These are phyloP conservation scores for Barnettozyma sucrosica DNA, from an alignment of 805 yeast species.

Conservation along the genomic window DNA sequence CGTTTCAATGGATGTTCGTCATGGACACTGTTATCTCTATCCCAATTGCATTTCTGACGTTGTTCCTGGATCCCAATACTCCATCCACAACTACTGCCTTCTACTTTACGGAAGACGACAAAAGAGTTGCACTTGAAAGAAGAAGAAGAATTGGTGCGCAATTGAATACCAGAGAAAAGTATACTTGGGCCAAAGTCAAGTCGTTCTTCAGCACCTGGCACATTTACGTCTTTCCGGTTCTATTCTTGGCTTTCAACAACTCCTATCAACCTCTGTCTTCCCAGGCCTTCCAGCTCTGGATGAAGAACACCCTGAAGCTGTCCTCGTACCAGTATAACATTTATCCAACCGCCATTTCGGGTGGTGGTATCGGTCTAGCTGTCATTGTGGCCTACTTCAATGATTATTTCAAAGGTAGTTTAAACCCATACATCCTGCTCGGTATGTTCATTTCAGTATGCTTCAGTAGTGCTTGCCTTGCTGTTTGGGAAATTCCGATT, in stretches of 20 bases:
- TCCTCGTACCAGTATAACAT: conserved; percentile 32
- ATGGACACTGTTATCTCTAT: conserved; percentile 38
- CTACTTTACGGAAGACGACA: conserved; percentile 38
- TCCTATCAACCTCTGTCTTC: conserved; percentile 27
- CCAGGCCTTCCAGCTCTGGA: conserved; percentile 43
- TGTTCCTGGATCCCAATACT: conserved; percentile 40
- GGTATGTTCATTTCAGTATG: conserved; percentile 35
- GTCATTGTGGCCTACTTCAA: conserved; percentile 32
- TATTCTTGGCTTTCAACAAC: conserved; percentile 16
- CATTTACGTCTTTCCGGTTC: conserved; percentile 35
- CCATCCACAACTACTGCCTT: conserved; percentile 40
- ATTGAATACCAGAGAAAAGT: conserved; percentile 35
- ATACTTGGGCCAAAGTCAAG: conserved; percentile 35
- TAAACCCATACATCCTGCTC: conserved; percentile 33
- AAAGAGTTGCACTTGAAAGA: conserved; percentile 42
- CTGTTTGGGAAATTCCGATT: conserved; percentile 42
- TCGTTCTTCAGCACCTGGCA: conserved; percentile 45
- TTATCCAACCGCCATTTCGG: conserved; percentile 36
- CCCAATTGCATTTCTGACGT: conserved; percentile 39
- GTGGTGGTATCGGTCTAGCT: conserved; percentile 34
- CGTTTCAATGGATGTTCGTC: conserved; percentile 43
- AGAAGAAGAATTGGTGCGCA: conserved; percentile 38
- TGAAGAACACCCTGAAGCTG: conserved; percentile 31
- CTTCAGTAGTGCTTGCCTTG: conserved; percentile 38
- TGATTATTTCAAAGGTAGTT: conserved; percentile 31